Evolutionary conservation across 2,329 filamentous ascomycete genomes (phyloP), one percentile per base, ranked within the genome.

Genomic region (Phaeosphaeriaceae sp.): DNA sequence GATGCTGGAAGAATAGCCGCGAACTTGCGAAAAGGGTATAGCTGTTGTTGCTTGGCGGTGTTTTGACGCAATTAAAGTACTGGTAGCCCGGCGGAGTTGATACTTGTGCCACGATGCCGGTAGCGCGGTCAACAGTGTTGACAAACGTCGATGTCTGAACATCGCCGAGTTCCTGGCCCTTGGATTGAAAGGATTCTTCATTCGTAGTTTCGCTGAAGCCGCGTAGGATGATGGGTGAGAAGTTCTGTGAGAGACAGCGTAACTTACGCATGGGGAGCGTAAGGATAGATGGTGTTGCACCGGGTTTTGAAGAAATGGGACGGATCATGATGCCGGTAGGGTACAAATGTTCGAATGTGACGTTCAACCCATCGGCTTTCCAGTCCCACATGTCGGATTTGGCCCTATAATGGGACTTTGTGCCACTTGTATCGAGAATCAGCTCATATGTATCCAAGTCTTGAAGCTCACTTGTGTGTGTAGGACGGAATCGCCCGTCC

Each of bases 11-110:
- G 13, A 84, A 64, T 0, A 81, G 65, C 7, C 75, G 76, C 0
- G 82, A 83, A 0, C 75, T 77, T 0, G 81, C 78, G 57, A 85
- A 84, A 1, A 85, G 67, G 0, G 82, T 84, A 56, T 77, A 81
- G 0, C 81, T 82, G 0, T 77, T 81, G 9, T 80, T 73, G 36
- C 75, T 75, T 0, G 82, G 81, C 0, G 79, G 76, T 7, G 74
- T 65, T 0, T 72, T 77, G 9, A 74, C 76, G 16, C 73, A 77
- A 0, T 79, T 77, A 58, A 84, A 83, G 35, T 81, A 74, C 42
- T 84, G 82, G 54, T 82, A 83, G 0, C 76, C 76, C 15, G 40
- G 41, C 11, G 46, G 28, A 7, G 37, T 49, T 1, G 32, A 13
- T 15, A 58, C 72, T 64, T 69, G 78, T 70, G 58, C 72, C n/a